These are phyloP conservation scores for Collybia sp. DNA, from an alignment of 768 basidiomycete species.

Conservation along the genomic window DNA sequence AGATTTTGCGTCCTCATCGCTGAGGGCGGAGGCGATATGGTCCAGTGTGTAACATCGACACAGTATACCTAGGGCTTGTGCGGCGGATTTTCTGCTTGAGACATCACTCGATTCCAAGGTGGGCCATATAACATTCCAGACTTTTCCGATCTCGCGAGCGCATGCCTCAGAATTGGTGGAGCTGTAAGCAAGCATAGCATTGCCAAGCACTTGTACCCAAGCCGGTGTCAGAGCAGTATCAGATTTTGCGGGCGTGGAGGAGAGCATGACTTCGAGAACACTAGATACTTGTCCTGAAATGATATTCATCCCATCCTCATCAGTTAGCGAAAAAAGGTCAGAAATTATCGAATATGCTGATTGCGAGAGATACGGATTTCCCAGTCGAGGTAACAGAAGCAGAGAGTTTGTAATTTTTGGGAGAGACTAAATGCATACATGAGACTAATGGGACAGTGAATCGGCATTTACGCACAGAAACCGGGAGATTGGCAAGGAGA, in stretches of 20 bases:
- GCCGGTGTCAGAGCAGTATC: conserved; percentile 65
- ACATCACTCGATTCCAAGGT: conserved; percentile 72
- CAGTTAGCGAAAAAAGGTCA: conserved; percentile 60
- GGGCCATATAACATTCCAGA: conserved; percentile 73
- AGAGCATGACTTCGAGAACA: conserved; percentile 64
- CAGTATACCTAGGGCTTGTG: conserved; percentile 57
- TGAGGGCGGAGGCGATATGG: conserved; percentile 50
- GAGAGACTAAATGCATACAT: conserved; percentile 49
- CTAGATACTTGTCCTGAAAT: conserved; percentile 51
- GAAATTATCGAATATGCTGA: conserved; percentile 84
- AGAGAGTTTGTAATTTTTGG: conserved; percentile 66
- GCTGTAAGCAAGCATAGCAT: conserved; percentile 64
- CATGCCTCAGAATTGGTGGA: conserved; percentile 44
- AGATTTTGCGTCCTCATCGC: conserved; percentile 44
- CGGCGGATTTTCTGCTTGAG: conserved; percentile 57
- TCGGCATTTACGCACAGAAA: conserved; percentile 52
- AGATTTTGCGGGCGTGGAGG: conserved; percentile 64
- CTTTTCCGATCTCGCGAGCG: conserved; percentile 48
- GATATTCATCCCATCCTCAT: conserved; percentile 44
- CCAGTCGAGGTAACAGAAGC: conserved; percentile 79
- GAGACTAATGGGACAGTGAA: conserved; percentile 1
- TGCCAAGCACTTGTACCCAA: conserved; percentile 77
- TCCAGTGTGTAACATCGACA: conserved; percentile 67
- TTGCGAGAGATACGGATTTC: conserved; percentile 86
- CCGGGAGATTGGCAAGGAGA: conserved; percentile 54